Percentiles rank a stretch among this genome's conserved stretches.
Evolutionary conservation across 257 asterid genomes (phyloP).

Genomic region (Jacaranda copaia): DNA sequence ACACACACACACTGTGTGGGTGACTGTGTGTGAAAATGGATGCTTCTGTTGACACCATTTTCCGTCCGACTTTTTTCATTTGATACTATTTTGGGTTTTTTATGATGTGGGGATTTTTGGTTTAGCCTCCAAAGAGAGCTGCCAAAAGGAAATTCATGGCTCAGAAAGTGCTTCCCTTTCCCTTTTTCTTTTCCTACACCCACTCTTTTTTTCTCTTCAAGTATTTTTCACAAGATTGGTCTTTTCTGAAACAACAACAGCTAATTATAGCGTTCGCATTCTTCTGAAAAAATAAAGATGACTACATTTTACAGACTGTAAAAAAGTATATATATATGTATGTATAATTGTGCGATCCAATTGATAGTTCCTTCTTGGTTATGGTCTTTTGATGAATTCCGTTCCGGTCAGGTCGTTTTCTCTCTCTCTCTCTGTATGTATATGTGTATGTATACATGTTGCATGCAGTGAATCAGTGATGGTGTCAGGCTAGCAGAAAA

Average conservation of each 20-base stretch:
- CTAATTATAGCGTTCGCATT: not conserved
- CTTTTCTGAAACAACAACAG: not conserved
- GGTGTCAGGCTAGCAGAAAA: conserved; percentile 58
- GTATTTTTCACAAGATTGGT: not conserved
- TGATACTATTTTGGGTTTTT: conserved; percentile 31
- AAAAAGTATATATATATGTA: not conserved
- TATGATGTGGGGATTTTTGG: conserved; percentile 33
- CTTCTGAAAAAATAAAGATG: conserved; percentile 11
- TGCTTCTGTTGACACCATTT: conserved; percentile 47
- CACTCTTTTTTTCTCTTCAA: not conserved
- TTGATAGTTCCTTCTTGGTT: conserved; percentile 25
- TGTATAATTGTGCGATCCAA: not conserved
- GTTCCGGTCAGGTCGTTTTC: conserved; percentile 67
- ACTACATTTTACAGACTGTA: conserved; percentile 34
- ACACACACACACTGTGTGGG: conserved; percentile 22
- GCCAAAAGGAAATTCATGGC: conserved; percentile 41
- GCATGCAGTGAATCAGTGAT: conserved; percentile 35
- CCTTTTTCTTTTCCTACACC: conserved; percentile 13
- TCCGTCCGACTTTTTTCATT: not conserved
- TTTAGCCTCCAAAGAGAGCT: not conserved
- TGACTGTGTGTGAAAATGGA: conserved; percentile 40
- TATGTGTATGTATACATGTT: not conserved
- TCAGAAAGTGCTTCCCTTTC: conserved; percentile 26
- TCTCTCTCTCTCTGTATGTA: not conserved
- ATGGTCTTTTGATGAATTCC: conserved; percentile 50